Percentiles rank a stretch among this genome's conserved stretches.
Evolutionary conservation across 2,329 filamentous ascomycete genomes (phyloP).

Genomic region (Elsinoe ampelina): DNA sequence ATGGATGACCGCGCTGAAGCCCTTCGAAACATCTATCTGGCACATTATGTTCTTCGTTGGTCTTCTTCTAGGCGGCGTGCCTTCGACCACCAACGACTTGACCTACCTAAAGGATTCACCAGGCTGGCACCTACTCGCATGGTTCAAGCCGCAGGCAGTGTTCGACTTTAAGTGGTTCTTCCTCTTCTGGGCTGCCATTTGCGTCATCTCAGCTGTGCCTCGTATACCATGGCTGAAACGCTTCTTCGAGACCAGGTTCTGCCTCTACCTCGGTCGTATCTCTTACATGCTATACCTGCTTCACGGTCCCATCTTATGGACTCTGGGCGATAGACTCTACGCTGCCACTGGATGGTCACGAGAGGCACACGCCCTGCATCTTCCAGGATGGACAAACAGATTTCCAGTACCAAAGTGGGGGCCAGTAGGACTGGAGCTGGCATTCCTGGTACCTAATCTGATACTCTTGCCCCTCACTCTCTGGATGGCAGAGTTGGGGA

Average conservation of each 20-base stretch:
- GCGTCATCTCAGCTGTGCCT: constrained; percentile 42
- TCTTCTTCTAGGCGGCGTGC: constrained; percentile 40
- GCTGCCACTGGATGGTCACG: constrained; percentile 47
- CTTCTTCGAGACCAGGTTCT: constrained; percentile 51
- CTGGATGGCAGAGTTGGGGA: constrained; percentile 49
- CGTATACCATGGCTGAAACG: constrained; percentile 49
- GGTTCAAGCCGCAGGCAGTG: constrained; percentile 34
- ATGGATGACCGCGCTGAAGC: constrained; percentile 38
- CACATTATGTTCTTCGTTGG: constrained; percentile 44
- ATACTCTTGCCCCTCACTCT: constrained; percentile 52
- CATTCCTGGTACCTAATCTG: constrained; percentile 51
- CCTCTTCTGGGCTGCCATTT: constrained; percentile 10
- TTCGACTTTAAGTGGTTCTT: constrained; percentile 28
- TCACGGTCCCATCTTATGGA: constrained; percentile 53
- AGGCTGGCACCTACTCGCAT: constrained; percentile 53
- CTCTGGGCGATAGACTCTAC: constrained; percentile 55
- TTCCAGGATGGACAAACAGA: constrained; percentile 49
- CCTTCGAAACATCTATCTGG: constrained; percentile 41
- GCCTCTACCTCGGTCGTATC: constrained; percentile 53
- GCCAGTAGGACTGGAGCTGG: constrained; percentile 51
- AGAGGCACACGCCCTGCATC: constrained; percentile 39
- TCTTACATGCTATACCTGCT: constrained; percentile 56
- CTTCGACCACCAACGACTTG: constrained; percentile 7
- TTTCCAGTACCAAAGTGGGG: constrained; percentile 48
- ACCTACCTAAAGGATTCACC: constrained; percentile 24